Evolutionary conservation across 192 early-diverging fungal genomes (phyloP), one percentile per base, ranked within the genome.

Genomic region (Gaertneriomyces sp.): DNA sequence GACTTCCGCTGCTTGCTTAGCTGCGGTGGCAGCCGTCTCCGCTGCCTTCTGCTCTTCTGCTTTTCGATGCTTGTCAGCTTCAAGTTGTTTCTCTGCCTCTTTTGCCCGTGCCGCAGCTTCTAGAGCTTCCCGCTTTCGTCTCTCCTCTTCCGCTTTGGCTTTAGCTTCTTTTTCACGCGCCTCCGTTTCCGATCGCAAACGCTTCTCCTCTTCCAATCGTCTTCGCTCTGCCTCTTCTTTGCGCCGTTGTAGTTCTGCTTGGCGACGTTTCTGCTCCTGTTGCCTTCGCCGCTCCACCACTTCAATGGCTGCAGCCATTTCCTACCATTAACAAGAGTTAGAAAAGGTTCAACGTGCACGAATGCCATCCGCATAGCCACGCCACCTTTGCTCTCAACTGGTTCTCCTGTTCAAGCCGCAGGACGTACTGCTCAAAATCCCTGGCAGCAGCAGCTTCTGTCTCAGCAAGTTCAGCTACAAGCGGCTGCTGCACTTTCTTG

Each of bases 201-300:
- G 25, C 2, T 71, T n/a, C 38, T 59, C 44, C 68, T 64, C 44
- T 16, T 47, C 50, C 64, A 17, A 57, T 20, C 20, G 58, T 42
- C 40, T 40, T 52, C 66, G 33, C 38, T 40, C 64, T 64, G 52
- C 70, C 58, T 71, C n/a, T 17, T 49, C 17, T 41, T 66, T 51
- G n/a, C 19, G 16, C 41, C 19, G 12, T 61, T 25, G 46, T 7
- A 61, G 46, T 46, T 60, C 62, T 64, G 11, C 50, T 55, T 43
- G 42, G 25, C 49, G n/a, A 51, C 39, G 42, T 39, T 62, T 63
- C 62, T 10, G 58, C 58, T 42, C 44, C 42, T 20, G 19, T 43
- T 56, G 10, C 54, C 19, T 10, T 38, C 11, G 11, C 19, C 10
- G 14, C 54, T 19, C 38, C 38, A 12, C 54, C 12, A 38, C 12